A percentile compares a stretch with the other conserved stretches of the same genome.
These are phyloP conservation scores for Paramecium sonneborni DNA, from an alignment of 73 alveolate species.

Conservation along the genomic window DNA sequence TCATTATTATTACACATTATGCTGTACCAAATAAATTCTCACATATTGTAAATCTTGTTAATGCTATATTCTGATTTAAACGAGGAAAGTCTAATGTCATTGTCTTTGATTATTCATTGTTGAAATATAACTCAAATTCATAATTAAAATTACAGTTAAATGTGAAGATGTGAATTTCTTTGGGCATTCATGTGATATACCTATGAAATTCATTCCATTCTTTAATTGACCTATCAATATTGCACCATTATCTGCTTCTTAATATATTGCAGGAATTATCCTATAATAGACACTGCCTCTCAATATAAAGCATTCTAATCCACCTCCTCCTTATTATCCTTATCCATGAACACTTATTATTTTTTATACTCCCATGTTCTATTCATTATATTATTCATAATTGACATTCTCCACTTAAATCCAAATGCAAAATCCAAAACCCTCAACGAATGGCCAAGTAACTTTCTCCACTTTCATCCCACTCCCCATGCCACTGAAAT, in stretches of 20 bases:
- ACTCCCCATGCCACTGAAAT: constrained; percentile 18
- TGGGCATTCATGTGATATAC: not conserved
- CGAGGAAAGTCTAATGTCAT: constrained; percentile 4
- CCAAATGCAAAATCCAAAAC: constrained; percentile 48
- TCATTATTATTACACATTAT: not conserved
- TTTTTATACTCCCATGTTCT: not conserved
- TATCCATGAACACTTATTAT: not conserved
- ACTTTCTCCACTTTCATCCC: constrained; percentile 42
- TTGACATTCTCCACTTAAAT: not conserved
- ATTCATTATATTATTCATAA: constrained; percentile 33
- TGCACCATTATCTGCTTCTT: constrained; percentile 43
- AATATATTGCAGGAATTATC: not conserved
- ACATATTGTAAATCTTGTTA: not conserved
- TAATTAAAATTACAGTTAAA: not conserved
- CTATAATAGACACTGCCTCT: constrained; percentile 50
- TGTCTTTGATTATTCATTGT: not conserved
- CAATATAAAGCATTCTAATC: constrained; percentile 36
- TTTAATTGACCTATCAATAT: constrained; percentile 20
- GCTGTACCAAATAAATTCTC: constrained; percentile 22
- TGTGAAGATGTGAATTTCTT: constrained; percentile 28
- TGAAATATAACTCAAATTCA: constrained; percentile 4
- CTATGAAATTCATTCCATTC: constrained; percentile 47
- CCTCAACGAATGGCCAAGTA: constrained; percentile 41
- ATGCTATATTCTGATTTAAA: not conserved
- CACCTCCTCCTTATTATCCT: constrained; percentile 35